Conservation (phyloP, 73 alveolate genomes). For the Symbiodinium pilosum region DNA sequence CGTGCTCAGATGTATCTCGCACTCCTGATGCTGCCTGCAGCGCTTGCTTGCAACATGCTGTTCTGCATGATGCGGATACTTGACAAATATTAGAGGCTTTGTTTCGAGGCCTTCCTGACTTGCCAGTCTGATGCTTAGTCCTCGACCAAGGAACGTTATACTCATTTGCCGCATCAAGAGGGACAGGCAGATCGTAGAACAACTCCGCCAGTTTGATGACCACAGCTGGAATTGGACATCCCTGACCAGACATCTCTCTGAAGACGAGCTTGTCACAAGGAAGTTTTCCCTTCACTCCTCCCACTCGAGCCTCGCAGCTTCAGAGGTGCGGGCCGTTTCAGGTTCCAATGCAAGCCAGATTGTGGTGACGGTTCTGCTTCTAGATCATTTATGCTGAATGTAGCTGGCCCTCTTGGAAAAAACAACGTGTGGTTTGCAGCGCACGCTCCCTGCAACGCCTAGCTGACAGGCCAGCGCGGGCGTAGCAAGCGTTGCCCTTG, state of each 20-base stretch:
- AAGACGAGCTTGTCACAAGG: not conserved
- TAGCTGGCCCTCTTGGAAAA: not conserved
- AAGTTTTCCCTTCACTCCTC: not conserved
- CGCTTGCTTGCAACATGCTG: not conserved
- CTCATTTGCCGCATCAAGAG: conserved; percentile 22
- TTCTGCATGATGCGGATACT: conserved; percentile 10
- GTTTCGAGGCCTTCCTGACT: not conserved
- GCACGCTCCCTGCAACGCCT: too few relatives aligned
- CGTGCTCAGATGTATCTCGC: conserved; percentile 21
- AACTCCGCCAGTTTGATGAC: conserved; percentile 14
- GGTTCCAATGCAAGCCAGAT: too few relatives aligned
- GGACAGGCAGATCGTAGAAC: not conserved
- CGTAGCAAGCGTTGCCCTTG: not conserved
- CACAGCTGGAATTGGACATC: conserved; percentile 37
- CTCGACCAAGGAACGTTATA: not conserved
- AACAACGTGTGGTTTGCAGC: too few relatives aligned
- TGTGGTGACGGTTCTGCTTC: too few relatives aligned
- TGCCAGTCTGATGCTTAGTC: not conserved
- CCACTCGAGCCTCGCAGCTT: not conserved
- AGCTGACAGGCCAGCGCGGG: too few relatives aligned
- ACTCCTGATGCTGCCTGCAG: not conserved
- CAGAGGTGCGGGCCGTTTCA: too few relatives aligned
- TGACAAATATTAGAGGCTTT: not conserved
- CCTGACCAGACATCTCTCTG: not conserved
- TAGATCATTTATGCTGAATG: too few relatives aligned